Percentiles rank a stretch among this genome's conserved stretches.
phyloP scores from a whole-genome alignment of 176 grass and related monocot species.

The Hyparrhenia diplandra region DNA sequence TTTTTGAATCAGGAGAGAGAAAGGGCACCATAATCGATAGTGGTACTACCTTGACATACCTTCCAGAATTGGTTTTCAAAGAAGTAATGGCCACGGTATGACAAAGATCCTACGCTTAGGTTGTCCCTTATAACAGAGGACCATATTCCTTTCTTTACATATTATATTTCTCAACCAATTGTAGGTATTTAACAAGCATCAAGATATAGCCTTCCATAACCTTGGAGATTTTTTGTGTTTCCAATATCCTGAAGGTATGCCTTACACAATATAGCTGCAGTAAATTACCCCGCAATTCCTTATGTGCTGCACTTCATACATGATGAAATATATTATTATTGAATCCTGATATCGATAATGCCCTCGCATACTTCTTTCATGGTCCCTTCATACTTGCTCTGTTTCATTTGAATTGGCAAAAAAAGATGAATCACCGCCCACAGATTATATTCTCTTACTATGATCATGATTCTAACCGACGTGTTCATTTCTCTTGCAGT shows the following conservation, averaged over 20 bases:
- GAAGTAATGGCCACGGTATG: conserved; percentile 59
- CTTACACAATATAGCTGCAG: conserved; percentile 17
- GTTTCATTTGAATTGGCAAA: conserved; percentile 17
- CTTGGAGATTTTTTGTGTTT: conserved; percentile 90
- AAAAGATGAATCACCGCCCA: background rate
- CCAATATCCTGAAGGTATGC: conserved; percentile 65
- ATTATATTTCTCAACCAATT: conserved; percentile 27
- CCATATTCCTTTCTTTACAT: conserved; percentile 22
- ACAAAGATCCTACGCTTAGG: background rate
- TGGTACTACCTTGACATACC: conserved; percentile 92
- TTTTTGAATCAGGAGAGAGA: conserved; percentile 72
- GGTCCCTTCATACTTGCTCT: background rate
- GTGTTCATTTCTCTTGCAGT: conserved; percentile 55
- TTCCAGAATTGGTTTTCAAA: conserved; percentile 86
- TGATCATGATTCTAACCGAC: conserved; percentile 18
- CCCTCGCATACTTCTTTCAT: background rate
- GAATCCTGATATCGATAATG: background rate
- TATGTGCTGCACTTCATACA: background rate
- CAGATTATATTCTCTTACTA: background rate
- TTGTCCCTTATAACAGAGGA: conserved; percentile 16
- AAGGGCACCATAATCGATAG: conserved; percentile 94
- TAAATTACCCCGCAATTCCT: conserved; percentile 5
- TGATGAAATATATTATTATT: background rate
- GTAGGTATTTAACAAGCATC: conserved; percentile 71
- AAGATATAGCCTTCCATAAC: conserved; percentile 62